Evolutionary conservation across 1,139 yeast species (phyloP).

Genomic region (Lodderomyces oxycetoniae): DNA sequence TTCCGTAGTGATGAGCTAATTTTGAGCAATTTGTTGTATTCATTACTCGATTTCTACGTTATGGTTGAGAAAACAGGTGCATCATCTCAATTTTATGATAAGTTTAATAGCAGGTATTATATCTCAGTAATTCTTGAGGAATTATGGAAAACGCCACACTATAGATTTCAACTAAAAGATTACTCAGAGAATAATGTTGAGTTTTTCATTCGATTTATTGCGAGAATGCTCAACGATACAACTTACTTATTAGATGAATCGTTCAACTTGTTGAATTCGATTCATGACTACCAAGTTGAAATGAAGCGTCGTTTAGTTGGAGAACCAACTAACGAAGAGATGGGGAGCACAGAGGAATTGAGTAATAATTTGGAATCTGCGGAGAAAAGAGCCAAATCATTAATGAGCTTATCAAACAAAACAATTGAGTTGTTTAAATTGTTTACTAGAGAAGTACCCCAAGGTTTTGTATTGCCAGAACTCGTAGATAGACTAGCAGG

Average conservation of each 20-base stretch:
- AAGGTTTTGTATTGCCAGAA: constrained; percentile 82
- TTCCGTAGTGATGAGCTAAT: constrained; percentile 64
- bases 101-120: constrained; percentile 84
- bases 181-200: constrained; percentile 67
- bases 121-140: constrained; percentile 79
- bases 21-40: constrained; percentile 64
- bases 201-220: constrained; percentile 86
- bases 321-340: constrained; percentile 35
- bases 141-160: constrained; percentile 71
- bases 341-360: constrained; percentile 60
- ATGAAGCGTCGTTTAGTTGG: constrained; percentile 21
- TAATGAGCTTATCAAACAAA: constrained; percentile 78
- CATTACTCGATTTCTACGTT: constrained; percentile 83
- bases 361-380: constrained; percentile 51
- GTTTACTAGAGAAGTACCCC: constrained; percentile 83
- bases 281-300: constrained; percentile 70
- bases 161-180: constrained; percentile 60
- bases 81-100: constrained; percentile 91
- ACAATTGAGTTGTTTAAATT: constrained; percentile 74
- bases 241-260: constrained; percentile 92
- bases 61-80: constrained; percentile 97
- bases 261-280: constrained; percentile 68
- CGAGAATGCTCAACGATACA: constrained; percentile 90
- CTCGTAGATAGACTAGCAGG: constrained; percentile 92
- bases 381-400: constrained; percentile 75